phyloP scores from a whole-genome alignment of 306 rosid genomes.

The Arachis hypogaea region DNA sequence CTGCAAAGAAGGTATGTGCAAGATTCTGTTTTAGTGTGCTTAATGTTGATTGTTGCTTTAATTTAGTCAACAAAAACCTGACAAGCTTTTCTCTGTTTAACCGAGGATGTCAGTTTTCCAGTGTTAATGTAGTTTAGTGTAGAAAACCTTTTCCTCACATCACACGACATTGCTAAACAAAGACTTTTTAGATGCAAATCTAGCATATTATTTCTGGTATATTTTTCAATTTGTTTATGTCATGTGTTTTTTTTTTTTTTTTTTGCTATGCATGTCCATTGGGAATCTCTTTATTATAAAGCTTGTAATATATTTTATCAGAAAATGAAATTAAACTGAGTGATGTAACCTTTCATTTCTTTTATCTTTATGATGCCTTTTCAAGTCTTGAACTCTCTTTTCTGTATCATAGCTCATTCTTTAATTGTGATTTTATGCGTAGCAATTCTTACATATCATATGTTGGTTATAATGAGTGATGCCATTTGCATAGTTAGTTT shows the following conservation, averaged over 20 bases:
- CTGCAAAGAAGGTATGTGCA: too few species aligned
- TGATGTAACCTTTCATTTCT: neutral
- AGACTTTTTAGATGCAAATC: slow-evolving; percentile 17
- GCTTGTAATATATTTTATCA: neutral
- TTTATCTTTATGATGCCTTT: neutral
- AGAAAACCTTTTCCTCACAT: neutral
- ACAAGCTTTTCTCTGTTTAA: too few species aligned
- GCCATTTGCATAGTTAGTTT: neutral
- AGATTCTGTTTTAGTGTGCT: too few species aligned
- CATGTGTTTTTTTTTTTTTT: neutral
- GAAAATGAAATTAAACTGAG: neutral
- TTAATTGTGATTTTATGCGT: neutral
- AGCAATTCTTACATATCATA: neutral
- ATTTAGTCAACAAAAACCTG: slow-evolving; percentile 37
- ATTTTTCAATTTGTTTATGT: neutral
- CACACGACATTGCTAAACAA: slow-evolving; percentile 17
- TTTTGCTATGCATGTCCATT: neutral
- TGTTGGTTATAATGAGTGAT: slow-evolving; percentile 16
- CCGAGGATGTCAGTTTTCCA: too few species aligned
- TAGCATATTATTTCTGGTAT: slow-evolving; percentile 2
- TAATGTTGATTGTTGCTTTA: too few species aligned
- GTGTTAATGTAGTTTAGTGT: too few species aligned
- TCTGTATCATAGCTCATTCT: slow-evolving; percentile 11
- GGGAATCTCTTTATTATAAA: neutral
- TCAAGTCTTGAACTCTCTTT: neutral